Evolutionary conservation across 257 asterid genomes (phyloP), one percentile per base, ranked within the genome.

Genomic region (Capsicum pubescens): DNA sequence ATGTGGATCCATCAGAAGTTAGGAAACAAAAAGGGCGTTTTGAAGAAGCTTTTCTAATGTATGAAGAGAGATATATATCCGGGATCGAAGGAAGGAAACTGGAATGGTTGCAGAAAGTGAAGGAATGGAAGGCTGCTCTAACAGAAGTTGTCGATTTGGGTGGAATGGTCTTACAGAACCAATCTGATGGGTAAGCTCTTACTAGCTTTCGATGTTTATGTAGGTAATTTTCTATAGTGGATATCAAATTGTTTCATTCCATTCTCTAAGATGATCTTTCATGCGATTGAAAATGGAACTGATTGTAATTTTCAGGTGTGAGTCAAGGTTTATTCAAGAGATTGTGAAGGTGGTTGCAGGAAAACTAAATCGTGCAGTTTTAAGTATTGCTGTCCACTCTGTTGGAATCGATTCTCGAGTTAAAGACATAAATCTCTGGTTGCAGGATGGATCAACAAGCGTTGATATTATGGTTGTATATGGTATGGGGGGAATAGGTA

Each of bases 401-500:
- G 61, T 85, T 32, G 87, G 87, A 81, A 59, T 85, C n/a, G 59
- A 85, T 56, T 81, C 82, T 58, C 79, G 83, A 13, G 79, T 82
- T 26, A 77, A 21, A 64, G 84, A 74, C 56, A 52, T 85, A 44
- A 81, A 82, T 72, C 48, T 54, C 48, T 80, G 85, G 82, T 21
- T 85, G 67, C 50, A 72, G 8, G 81, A 81, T 32, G 86, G 63
- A n/a, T 44, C 82, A 21, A 46, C 21, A 2, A 55, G 56, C 57
- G 77, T 80, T 44, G 36, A 52, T 54, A 44, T 85, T 17, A 58
- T 80, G 39, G 84, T 42, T 9, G 32, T 85, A 4, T 70, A 72
- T 80, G 87, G 87, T 2, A 68, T 81, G 19, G 84, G 85, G 50
- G 87, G 87, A 3, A n/a, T 83, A 44, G 86, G 83, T 44, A 83